These are phyloP conservation scores for Toxicodendron radicans DNA, from an alignment of 345 rosid genomes.

Conservation along the genomic window DNA sequence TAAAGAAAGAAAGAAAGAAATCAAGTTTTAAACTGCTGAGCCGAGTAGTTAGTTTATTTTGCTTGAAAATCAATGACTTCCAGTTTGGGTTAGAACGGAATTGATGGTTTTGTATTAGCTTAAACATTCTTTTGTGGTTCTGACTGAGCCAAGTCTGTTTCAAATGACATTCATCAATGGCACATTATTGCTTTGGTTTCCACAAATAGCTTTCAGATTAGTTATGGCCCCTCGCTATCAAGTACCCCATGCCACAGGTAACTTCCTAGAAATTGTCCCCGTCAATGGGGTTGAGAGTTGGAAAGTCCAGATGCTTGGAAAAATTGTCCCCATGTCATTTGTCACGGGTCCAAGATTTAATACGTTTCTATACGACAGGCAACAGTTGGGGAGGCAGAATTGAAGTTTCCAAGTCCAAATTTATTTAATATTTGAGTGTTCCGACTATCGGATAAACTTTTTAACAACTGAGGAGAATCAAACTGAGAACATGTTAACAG, in stretches of 20 bases:
- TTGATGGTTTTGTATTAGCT: no score
- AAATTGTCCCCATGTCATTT: no score
- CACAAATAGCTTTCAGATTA: neutral
- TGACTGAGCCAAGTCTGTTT: neutral
- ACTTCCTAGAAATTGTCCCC: neutral
- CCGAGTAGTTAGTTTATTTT: conserved; percentile 2
- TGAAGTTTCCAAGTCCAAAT: neutral
- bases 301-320: neutral
- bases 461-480: no score
- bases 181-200: neutral
- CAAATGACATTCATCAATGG: neutral
- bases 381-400: neutral
- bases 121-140: neutral
- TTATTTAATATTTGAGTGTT: no score
- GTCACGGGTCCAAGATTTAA: no score
- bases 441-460: no score
- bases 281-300: neutral
- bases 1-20: neutral
- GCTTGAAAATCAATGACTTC: neutral
- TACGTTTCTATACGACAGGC: no score
- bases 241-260: neutral
- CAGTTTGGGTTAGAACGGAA: no score
- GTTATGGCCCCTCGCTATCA: no score
- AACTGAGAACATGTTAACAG: no score
- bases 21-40: conserved; percentile 8